A percentile compares a stretch with the other conserved stretches of the same genome.
Evolutionary conservation across 768 basidiomycete genomes (phyloP).

Genomic region (Rhodotorula kratochvilovae): DNA sequence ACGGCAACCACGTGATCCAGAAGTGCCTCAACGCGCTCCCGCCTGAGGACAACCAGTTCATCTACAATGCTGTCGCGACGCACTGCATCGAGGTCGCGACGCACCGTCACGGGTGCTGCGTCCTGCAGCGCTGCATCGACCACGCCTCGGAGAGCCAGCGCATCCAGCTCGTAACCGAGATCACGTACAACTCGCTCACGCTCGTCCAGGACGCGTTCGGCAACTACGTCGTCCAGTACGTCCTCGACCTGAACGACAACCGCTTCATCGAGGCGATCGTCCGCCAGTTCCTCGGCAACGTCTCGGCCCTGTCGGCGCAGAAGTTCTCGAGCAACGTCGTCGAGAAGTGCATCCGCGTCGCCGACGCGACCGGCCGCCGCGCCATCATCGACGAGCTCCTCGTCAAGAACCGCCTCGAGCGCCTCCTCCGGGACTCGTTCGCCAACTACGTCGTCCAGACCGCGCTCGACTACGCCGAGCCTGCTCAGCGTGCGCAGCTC

Average conservation of each 20-base stretch:
- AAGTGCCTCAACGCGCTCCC: constrained; percentile 98
- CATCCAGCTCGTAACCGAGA: constrained; percentile 94
- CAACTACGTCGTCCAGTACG: constrained; percentile 96
- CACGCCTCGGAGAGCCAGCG: constrained; percentile 95
- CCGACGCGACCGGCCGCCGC: constrained; percentile 90
- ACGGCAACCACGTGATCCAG: constrained; percentile 96
- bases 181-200: constrained; percentile 95
- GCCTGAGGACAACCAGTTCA: constrained; percentile 99
- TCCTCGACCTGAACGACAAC: constrained; percentile 95
- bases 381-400: constrained; percentile 90
- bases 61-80: constrained; percentile 97
- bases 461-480: constrained; percentile 93
- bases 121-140: constrained; percentile 94
- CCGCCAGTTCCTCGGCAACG: constrained; percentile 93
- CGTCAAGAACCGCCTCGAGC: constrained; percentile 90
- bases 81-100: constrained; percentile 99
- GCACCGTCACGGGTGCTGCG: constrained; percentile 96
- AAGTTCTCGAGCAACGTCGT: constrained; percentile 97
- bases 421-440: constrained; percentile 80
- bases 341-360: constrained; percentile 73
- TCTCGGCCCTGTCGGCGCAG: constrained; percentile 94
- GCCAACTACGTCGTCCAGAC: constrained; percentile 59
- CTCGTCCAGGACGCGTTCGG: constrained; percentile 92
- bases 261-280: constrained; percentile 97
- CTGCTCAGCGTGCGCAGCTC: constrained; percentile 72